phyloP scores from a whole-genome alignment of 495 filamentous ascomycete species.

The Cetradonia linearis region DNA sequence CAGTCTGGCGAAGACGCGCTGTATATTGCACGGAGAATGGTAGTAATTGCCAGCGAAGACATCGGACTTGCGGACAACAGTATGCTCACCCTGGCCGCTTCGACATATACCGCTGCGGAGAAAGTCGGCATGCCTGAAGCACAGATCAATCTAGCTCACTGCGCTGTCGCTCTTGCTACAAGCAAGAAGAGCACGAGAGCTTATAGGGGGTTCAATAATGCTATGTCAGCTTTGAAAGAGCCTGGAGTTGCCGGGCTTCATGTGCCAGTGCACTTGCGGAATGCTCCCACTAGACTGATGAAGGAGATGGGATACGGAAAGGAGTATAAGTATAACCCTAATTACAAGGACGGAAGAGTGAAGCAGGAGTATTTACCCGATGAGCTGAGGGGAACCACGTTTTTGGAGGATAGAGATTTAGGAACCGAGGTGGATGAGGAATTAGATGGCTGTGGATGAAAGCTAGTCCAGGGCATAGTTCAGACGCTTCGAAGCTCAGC shows the following conservation, averaged over 20 bases:
- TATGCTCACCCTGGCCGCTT: conserved; percentile 73
- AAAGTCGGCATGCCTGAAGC: conserved; percentile 92
- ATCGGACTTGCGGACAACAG: conserved; percentile 84
- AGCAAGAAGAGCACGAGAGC: conserved; percentile 78
- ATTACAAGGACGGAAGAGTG: conserved; percentile 74
- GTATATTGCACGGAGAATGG: conserved; percentile 81
- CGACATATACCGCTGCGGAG: conserved; percentile 74
- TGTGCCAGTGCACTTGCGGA: conserved; percentile 78
- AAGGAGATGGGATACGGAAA: conserved; percentile 72
- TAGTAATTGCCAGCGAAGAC: conserved; percentile 86
- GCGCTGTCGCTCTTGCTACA: conserved; percentile 68
- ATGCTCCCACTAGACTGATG: conserved; percentile 88
- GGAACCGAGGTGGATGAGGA: conserved; percentile 68
- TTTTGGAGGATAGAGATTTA: conserved; percentile 75
- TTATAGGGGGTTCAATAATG: conserved; percentile 75
- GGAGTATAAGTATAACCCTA: conserved; percentile 94
- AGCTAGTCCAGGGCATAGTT: neutral
- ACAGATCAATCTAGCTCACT: conserved; percentile 83
- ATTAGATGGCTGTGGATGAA: conserved; percentile 12
- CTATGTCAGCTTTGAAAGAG: conserved; percentile 60
- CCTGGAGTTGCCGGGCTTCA: conserved; percentile 70
- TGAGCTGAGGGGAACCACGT: conserved; percentile 52
- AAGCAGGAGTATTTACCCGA: conserved; percentile 84
- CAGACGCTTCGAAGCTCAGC: neutral
- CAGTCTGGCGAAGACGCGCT: conserved; percentile 89